Conservation (phyloP, 2,329 filamentous ascomycete genomes). For the Colletotrichum graminicola region DNA sequence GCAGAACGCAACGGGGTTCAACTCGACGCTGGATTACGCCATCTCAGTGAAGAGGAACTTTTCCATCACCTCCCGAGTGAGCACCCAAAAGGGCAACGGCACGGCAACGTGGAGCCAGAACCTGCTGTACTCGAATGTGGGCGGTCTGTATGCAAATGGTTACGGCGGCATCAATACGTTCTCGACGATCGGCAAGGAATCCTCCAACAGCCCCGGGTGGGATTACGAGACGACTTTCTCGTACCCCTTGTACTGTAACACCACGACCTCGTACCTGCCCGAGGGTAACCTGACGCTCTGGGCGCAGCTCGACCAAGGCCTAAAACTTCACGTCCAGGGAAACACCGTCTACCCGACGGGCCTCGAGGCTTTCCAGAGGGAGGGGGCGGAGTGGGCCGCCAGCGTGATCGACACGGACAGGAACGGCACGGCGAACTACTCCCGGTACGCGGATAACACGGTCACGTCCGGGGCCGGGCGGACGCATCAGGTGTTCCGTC, state of each 20-base stretch:
- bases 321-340: conserved; percentile 54
- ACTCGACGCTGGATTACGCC: conserved; percentile 70
- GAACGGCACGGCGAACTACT: conserved; percentile 69
- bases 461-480: conserved; percentile 65
- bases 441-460: conserved; percentile 58
- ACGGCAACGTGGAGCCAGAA: conserved; percentile 67
- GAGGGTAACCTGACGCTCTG: conserved; percentile 60
- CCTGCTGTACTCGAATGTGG: conserved; percentile 67
- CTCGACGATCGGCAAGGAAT: conserved; percentile 49
- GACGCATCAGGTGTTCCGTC: conserved; percentile 68
- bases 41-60: conserved; percentile 68
- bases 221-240: conserved; percentile 58
- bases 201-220: conserved; percentile 22
- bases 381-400: conserved; percentile 35
- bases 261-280: conserved; percentile 57
- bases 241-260: conserved; percentile 72
- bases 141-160: conserved; percentile 48
- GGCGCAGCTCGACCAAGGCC: conserved; percentile 57
- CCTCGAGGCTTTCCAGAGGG: conserved; percentile 66
- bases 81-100: conserved; percentile 58
- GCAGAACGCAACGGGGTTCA: conserved; percentile 63
- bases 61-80: conserved; percentile 63
- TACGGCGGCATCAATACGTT: conserved; percentile 48
- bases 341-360: conserved; percentile 67
- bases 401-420: conserved; percentile 62